Conservation (phyloP, 768 basidiomycete genomes). For the Agaricus sinodeliciosus region DNA sequence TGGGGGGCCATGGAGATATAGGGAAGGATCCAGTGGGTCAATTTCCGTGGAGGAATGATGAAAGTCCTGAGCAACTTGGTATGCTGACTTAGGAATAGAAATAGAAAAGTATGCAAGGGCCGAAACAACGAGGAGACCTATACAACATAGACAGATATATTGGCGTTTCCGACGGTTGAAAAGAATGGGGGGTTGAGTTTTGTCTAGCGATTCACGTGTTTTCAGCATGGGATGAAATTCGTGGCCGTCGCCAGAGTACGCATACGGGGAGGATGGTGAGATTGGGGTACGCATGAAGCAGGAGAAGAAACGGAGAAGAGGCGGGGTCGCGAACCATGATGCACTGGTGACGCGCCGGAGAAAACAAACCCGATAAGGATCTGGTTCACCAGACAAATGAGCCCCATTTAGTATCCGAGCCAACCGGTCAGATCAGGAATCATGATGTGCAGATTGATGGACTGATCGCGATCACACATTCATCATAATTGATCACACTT, state of each 20-base stretch:
- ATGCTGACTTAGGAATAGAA: neutral
- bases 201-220: neutral
- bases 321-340: neutral
- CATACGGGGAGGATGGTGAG: neutral
- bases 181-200: neutral
- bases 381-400: neutral
- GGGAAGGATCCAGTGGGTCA: conserved; percentile 12
- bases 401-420: conserved; percentile 7
- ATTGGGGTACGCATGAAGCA: conserved; percentile 1
- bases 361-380: conserved; percentile 2
- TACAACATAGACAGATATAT: conserved; percentile 7
- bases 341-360: no score
- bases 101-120: conserved; percentile 1
- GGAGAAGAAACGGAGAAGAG: neutral
- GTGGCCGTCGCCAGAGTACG: neutral
- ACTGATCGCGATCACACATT: no score
- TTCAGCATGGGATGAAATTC: conserved; percentile 8
- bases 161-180: neutral
- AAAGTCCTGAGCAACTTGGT: neutral
- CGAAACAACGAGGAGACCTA: neutral
- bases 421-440: neutral
- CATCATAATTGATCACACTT: neutral
- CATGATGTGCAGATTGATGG: neutral
- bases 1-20: conserved; percentile 40
- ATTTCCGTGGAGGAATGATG: neutral